Evolutionary conservation across 1,284 basidiomycete genomes (phyloP).

Genomic region (Inonotus hispidus): DNA sequence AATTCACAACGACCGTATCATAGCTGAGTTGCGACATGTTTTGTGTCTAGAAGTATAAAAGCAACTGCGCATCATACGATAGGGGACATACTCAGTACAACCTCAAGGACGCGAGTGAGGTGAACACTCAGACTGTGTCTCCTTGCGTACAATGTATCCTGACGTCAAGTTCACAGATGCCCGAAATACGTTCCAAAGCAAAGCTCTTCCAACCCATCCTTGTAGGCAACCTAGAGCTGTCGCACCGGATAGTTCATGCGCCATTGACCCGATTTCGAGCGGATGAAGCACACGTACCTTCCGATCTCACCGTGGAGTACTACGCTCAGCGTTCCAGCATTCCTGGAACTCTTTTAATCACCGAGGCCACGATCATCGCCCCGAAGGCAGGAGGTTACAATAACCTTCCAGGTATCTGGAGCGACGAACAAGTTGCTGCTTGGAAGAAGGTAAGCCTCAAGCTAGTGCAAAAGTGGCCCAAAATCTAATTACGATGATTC

Average conservation of each 20-base stretch:
- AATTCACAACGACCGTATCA: too few relatives aligned
- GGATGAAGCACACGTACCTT: slow-evolving; percentile 20
- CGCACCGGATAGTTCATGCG: slow-evolving; percentile 29
- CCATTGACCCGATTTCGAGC: slow-evolving; percentile 32
- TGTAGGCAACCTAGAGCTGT: slow-evolving; percentile 25
- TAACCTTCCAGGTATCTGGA: slow-evolving; percentile 26
- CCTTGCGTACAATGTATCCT: too few relatives aligned
- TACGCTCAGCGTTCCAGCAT: slow-evolving; percentile 27
- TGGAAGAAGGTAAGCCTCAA: slow-evolving; percentile 27
- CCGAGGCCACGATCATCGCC: slow-evolving; percentile 29
- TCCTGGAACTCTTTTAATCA: slow-evolving; percentile 28
- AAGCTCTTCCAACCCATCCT: slow-evolving; percentile 28
- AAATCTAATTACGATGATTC: neutral
- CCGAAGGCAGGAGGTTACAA: slow-evolving; percentile 19
- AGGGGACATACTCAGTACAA: too few relatives aligned
- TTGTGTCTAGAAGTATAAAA: too few relatives aligned
- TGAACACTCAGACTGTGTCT: too few relatives aligned
- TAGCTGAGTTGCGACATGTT: too few relatives aligned
- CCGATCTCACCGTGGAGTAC: slow-evolving; percentile 24
- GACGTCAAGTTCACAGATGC: too few relatives aligned
- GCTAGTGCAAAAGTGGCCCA: neutral
- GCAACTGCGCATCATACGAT: too few relatives aligned
- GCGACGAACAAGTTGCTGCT: slow-evolving; percentile 25
- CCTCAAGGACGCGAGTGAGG: too few relatives aligned
- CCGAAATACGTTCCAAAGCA: neutral